These are phyloP conservation scores for Microsporum canis DNA, from an alignment of 2,329 filamentous ascomycete species.

Conservation along the genomic window DNA sequence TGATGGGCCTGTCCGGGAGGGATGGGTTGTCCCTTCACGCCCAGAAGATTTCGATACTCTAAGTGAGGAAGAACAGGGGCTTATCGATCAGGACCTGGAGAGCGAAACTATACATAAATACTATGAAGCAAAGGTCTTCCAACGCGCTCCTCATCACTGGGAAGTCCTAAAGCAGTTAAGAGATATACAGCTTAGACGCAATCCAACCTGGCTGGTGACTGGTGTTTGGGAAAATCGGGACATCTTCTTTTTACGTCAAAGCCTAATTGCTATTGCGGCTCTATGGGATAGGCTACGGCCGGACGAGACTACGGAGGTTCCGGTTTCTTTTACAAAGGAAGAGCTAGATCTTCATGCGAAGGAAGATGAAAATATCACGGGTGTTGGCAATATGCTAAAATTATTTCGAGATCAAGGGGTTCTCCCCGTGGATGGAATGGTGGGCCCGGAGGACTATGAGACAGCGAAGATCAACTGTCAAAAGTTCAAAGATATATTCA, in stretches of 20 bases:
- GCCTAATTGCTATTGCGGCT: conserved; percentile 9
- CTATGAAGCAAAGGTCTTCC: conserved; percentile 24
- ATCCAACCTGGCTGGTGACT: conserved; percentile 23
- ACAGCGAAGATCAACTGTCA: background rate
- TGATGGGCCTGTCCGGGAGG: conserved; percentile 20
- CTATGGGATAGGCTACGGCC: conserved; percentile 17
- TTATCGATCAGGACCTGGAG: conserved; percentile 22
- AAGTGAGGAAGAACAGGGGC: conserved; percentile 18
- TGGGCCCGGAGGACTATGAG: background rate
- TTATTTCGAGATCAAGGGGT: background rate
- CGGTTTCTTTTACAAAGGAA: background rate
- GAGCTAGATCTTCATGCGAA: conserved; percentile 17
- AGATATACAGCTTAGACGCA: conserved; percentile 17
- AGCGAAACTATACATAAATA: conserved; percentile 27
- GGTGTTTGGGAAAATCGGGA: conserved; percentile 25
- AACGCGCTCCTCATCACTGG: conserved; percentile 22
- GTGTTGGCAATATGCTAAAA: conserved; percentile 19
- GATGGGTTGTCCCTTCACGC: conserved; percentile 22
- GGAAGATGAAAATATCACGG: conserved; percentile 24
- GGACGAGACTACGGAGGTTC: conserved; percentile 9
- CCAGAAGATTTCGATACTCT: conserved; percentile 22
- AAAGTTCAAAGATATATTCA: conserved; percentile 18
- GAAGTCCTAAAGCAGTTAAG: conserved; percentile 16
- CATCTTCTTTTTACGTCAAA: conserved; percentile 25
- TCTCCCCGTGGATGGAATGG: background rate